phyloP scores from a whole-genome alignment of 257 asterid species.

The Fraxinus anomala region DNA sequence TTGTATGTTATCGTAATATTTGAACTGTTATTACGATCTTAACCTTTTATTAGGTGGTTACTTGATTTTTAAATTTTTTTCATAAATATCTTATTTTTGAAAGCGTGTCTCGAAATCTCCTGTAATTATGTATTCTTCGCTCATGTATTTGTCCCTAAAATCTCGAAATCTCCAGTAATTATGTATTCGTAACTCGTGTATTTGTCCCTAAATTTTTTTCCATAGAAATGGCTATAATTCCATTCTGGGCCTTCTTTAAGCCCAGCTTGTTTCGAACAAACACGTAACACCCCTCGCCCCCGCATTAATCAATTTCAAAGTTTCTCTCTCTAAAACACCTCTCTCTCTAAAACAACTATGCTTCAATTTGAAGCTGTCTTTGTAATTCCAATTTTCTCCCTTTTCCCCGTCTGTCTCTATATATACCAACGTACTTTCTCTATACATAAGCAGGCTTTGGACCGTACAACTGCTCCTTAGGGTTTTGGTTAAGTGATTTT shows the following conservation, averaged over 20 bases:
- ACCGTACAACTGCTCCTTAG: conserved; percentile 32
- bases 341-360: conserved; percentile 44
- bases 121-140: no score
- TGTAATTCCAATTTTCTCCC: conserved; percentile 23
- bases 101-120: no score
- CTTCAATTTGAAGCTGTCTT: conserved; percentile 67
- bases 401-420: not conserved
- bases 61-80: no score
- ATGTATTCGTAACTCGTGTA: no score
- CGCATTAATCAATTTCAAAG: conserved; percentile 38
- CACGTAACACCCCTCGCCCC: not conserved
- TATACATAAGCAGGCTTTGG: conserved; percentile 23
- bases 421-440: not conserved
- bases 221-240: not conserved
- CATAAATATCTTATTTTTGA: no score
- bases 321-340: conserved; percentile 22
- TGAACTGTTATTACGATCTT: no score
- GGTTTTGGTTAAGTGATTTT: conserved; percentile 29
- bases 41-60: no score
- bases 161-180: no score
- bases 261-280: not conserved
- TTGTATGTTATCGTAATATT: no score
- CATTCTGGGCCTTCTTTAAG: not conserved
- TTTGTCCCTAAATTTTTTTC: no score
- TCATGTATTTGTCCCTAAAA: no score